These are phyloP conservation scores for Spathaspora passalidarum DNA, from an alignment of 805 yeast genomes.

Conservation along the genomic window DNA sequence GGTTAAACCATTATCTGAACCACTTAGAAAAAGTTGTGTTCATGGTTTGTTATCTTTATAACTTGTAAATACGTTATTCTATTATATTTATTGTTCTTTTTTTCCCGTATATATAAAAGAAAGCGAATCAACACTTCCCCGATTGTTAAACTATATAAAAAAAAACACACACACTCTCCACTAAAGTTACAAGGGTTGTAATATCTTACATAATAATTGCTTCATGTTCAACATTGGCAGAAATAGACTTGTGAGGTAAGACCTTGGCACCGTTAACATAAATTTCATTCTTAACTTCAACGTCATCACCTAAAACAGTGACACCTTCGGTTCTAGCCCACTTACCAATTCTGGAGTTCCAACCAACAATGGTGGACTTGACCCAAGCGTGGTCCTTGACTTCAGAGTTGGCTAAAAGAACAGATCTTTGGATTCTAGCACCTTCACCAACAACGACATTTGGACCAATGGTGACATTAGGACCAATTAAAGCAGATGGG, in stretches of 20 bases:
- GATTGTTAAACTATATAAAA: background rate
- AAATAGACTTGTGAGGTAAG: conserved; percentile 96
- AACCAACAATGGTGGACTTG: conserved; percentile 96
- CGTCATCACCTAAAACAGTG: conserved; percentile 98
- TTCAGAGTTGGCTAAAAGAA: conserved; percentile 83
- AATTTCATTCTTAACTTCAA: conserved; percentile 95
- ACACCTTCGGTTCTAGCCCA: conserved; percentile 99
- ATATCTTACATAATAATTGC: conserved; percentile 86
- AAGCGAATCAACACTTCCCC: conserved; percentile 3
- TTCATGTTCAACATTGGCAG: conserved; percentile 95
- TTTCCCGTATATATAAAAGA: background rate
- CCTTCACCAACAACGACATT: conserved; percentile 95
- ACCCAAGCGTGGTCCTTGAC: conserved; percentile 98
- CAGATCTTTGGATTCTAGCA: conserved; percentile 96
- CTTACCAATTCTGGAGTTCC: conserved; percentile 97
- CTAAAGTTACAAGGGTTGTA: conserved; percentile 2
- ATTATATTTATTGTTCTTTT: background rate
- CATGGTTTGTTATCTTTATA: conserved; percentile 17
- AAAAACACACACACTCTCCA: background rate
- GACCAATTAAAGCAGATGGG: conserved; percentile 93
- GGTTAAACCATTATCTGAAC: conserved; percentile 58
- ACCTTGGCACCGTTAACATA: conserved; percentile 99
- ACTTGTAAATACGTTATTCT: background rate
- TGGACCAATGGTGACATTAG: conserved; percentile 97
- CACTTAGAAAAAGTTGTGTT: conserved; percentile 44